phyloP scores from a whole-genome alignment of 192 early-diverging fungal genomes.

The Coemansia furcata region DNA sequence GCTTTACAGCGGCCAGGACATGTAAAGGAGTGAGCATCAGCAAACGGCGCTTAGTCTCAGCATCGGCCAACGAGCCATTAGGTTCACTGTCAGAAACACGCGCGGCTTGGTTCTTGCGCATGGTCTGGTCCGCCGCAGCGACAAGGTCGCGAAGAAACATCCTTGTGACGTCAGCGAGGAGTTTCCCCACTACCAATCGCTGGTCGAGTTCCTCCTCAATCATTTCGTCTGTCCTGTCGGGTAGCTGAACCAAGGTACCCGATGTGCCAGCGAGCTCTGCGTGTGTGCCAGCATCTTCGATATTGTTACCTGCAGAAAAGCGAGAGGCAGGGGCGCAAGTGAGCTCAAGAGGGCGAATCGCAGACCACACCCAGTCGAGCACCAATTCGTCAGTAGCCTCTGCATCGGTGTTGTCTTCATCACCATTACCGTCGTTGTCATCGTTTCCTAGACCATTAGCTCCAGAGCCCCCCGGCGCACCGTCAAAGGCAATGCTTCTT shows the following conservation, averaged over 20 bases:
- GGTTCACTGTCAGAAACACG: neutral
- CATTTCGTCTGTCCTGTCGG: conserved; percentile 32
- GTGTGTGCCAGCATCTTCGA: neutral
- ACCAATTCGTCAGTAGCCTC: conserved; percentile 7
- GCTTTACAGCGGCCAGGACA: conserved; percentile 38
- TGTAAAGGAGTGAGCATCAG: conserved; percentile 48
- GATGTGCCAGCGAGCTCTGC: neutral
- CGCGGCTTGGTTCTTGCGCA: conserved; percentile 32
- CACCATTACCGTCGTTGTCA: neutral
- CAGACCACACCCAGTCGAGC: conserved; percentile 48
- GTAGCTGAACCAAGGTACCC: conserved; percentile 20
- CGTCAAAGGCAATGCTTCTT: neutral
- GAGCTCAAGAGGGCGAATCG: conserved; percentile 42
- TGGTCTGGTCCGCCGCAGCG: conserved; percentile 19
- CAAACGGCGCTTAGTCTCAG: neutral
- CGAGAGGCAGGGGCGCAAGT: conserved; percentile 39
- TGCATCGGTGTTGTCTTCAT: neutral
- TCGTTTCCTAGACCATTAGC: neutral
- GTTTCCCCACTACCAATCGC: conserved; percentile 39
- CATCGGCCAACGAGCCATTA: neutral
- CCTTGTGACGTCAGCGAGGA: conserved; percentile 34
- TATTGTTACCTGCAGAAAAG: conserved; percentile 9
- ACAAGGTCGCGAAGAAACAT: conserved; percentile 48
- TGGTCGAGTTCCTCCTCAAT: conserved; percentile 38
- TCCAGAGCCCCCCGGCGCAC: neutral